Conservation (phyloP, 192 early-diverging fungal genomes). For the Podila horticola region DNA sequence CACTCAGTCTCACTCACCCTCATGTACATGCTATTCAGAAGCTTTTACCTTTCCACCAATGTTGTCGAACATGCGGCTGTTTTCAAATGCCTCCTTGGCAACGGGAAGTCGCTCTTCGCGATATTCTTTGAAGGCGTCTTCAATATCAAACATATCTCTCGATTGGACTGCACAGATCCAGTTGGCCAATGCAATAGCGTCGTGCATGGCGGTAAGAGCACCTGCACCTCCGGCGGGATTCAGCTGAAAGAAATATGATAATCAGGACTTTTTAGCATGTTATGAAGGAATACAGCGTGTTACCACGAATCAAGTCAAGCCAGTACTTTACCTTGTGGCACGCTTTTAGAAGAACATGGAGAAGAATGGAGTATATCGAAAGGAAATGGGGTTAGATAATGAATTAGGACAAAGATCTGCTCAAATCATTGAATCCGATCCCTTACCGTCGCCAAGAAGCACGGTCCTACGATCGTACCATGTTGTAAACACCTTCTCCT, state of each 20-base stretch:
- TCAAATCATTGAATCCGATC: neutral
- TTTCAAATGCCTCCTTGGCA: conserved; percentile 1
- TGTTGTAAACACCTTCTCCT: conserved; percentile 1
- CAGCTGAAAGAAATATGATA: neutral
- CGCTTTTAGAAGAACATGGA: neutral
- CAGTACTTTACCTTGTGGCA: neutral
- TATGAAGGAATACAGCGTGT: neutral
- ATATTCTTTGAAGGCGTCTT: neutral
- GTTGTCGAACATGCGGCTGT: neutral
- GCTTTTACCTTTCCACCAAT: conserved; percentile 4
- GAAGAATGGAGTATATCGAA: neutral
- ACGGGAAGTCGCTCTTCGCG: neutral
- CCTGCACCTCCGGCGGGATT: neutral
- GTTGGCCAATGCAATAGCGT: conserved; percentile 2
- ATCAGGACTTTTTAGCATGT: neutral
- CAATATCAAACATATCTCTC: neutral
- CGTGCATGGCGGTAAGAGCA: conserved; percentile 1
- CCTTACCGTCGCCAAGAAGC: conserved; percentile 5
- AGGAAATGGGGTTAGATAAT: neutral
- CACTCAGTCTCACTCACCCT: neutral
- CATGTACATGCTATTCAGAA: too few relatives aligned
- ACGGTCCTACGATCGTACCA: conserved; percentile 3
- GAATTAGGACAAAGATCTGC: neutral
- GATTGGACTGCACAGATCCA: neutral
- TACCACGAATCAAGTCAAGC: neutral